Evolutionary conservation across 2,329 filamentous ascomycete genomes (phyloP), one percentile per base, ranked within the genome.

Genomic region (Coniochaeta prunicola): DNA sequence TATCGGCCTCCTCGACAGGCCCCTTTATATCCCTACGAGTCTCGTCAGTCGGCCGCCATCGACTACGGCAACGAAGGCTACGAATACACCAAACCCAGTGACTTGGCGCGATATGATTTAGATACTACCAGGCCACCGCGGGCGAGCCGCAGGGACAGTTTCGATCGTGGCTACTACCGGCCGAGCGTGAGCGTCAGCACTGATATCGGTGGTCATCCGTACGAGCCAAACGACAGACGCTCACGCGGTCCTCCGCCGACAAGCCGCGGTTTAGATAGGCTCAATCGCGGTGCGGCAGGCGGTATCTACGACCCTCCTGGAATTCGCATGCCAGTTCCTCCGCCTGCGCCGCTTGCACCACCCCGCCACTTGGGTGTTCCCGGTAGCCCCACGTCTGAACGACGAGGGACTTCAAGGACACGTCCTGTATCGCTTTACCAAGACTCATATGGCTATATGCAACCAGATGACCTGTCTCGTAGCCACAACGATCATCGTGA

Each of bases 231-330:
- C 34, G 61, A 75, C 56, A 64, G 69, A n/a, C 69, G 72, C 38
- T 65, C 61, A 30, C 69, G 80, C 33, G 79, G 81, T 0, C 88
- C 88, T 2, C 89, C 89, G 10, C 87, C 87, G 4, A 83, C 86
- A 5, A 89, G 85, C 3, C 79, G 87, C 64, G 88, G 86, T 0
- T 84, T 91, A 63, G 88, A 91, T 65, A 89, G 84, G 71, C 82
- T 90, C 62, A 82, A 82, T 64, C 76, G 81, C 59, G 66, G 65
- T 17, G 67, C 72, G 2, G 69, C 71, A 53, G 65, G 70, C 17
- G 70, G 72, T 5, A 67, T 73, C 7, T 83, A 83, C 61, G 80
- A 82, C 26, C 69, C 77, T 30, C 73, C 79, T 6, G 71, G 72
- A 0, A 70, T 73, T 48, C 77, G 79, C 56, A 73, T 79, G 67